Conservation (phyloP, 1,139 yeast genomes). For the Lodderomyces metapsilosis region DNA sequence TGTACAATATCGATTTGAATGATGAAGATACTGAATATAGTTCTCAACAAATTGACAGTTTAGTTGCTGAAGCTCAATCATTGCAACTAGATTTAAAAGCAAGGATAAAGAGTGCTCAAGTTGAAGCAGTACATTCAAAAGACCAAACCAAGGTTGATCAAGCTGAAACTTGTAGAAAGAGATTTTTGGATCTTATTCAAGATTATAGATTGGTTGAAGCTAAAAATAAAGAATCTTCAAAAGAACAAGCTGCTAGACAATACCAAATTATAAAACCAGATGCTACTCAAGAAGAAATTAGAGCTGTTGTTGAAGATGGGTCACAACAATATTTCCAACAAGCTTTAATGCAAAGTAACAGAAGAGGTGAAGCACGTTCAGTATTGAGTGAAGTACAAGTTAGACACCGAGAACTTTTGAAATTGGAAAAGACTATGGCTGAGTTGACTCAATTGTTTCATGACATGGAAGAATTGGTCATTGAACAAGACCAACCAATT, state of each 20-base stretch:
- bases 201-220: conserved; percentile 86
- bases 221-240: conserved; percentile 79
- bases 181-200: conserved; percentile 83
- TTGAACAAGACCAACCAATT: conserved; percentile 90
- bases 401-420: conserved; percentile 92
- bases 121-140: conserved; percentile 52
- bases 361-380: conserved; percentile 96
- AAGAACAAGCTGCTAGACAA: conserved; percentile 90
- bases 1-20: conserved; percentile 74
- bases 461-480: conserved; percentile 95
- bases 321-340: conserved; percentile 87
- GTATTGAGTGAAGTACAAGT: conserved; percentile 95
- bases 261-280: conserved; percentile 90
- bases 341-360: conserved; percentile 85
- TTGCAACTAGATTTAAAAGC: conserved; percentile 73
- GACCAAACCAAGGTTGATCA: conserved; percentile 86
- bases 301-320: conserved; percentile 79
- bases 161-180: conserved; percentile 83
- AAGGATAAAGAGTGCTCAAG: conserved; percentile 74
- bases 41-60: conserved; percentile 73
- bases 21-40: conserved; percentile 73
- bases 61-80: conserved; percentile 76
- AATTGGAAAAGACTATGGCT: conserved; percentile 93
- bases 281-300: conserved; percentile 82
- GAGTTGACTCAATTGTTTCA: conserved; percentile 92